Percentiles rank a stretch among this genome's conserved stretches.
These are phyloP conservation scores for Lichtheimia ornata DNA, from an alignment of 371 early-diverging fungal genomes.

Conservation along the genomic window DNA sequence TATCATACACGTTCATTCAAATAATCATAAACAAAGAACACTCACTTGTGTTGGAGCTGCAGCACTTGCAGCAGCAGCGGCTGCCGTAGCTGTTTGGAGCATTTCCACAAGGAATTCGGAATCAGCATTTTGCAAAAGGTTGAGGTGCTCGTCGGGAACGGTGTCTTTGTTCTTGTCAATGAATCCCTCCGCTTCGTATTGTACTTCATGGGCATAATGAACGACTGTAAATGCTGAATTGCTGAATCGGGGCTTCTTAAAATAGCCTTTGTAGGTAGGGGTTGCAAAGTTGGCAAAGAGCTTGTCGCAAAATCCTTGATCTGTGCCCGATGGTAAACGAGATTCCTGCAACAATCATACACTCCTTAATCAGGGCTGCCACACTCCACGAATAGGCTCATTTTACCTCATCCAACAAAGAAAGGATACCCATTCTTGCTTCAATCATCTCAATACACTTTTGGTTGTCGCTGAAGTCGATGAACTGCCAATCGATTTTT, in stretches of 20 bases:
- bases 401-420: conserved; percentile 91
- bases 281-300: conserved; percentile 77
- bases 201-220: conserved; percentile 93
- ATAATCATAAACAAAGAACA: background rate
- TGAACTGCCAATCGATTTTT: conserved; percentile 88
- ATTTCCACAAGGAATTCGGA: conserved; percentile 81
- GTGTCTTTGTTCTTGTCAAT: conserved; percentile 99
- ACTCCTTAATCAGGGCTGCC: background rate
- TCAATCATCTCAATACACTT: conserved; percentile 99
- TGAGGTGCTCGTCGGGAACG: conserved; percentile 90
- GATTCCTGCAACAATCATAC: conserved; percentile 50
- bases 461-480: conserved; percentile 98
- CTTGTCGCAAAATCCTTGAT: conserved; percentile 82
- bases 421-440: conserved; percentile 91
- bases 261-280: conserved; percentile 73
- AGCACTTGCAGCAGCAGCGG: conserved; percentile 31
- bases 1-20: background rate
- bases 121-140: conserved; percentile 66
- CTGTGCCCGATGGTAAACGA: conserved; percentile 91
- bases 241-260: conserved; percentile 90
- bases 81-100: conserved; percentile 57
- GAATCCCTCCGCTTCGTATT: conserved; percentile 93
- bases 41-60: conserved; percentile 17
- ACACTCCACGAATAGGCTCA: background rate
- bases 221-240: conserved; percentile 79